Evolutionary conservation across 768 basidiomycete species (phyloP), one percentile per base, ranked within the genome.

Genomic region (Cubamyces lactineus): DNA sequence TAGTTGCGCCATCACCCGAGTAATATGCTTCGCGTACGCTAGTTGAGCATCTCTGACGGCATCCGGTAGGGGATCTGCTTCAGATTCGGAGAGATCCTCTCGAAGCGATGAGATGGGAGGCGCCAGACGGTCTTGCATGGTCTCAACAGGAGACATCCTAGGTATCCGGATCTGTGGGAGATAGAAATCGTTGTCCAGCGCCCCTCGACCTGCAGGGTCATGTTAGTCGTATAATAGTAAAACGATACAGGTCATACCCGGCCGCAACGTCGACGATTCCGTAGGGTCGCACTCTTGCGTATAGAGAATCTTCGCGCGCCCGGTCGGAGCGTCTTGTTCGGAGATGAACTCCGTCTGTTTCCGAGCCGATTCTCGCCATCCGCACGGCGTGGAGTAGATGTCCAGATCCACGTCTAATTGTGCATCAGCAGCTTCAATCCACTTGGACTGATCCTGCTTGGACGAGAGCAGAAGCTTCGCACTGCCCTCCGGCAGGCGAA

Each of bases 61-160:
- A 67, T 89, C 87, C 15, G 86, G 84, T 42, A 89, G 75, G 62
- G 84, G 85, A 57, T 87, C 87, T 9, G 90, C 88, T 69, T 91
- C 89, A 0, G 87, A 87, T 24, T 71, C 68, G 0, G 65, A 67
- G 6, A 67, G 12, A 23, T 63, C 62, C 38, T 65, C 67, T 21
- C 30, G 66, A 0, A 57, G 47, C 7, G 58, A 59, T 1, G 48
- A 23, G n/a, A 61, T 23, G 6, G 47, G 59, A 13, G 23, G 24
- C 17, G 34, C 39, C 13, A 34, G 17, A 5, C 50, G 58, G 15
- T 61, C 47, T 1, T 12, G 47, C 47, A 34, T 13, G 0, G 46
- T 8, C 2, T 54, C 39, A 21, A 57, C 41, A 8, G 61, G 51
- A 16, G 59, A 57, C n/a, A 60, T 43, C 26, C 39, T 55, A 2